A percentile compares a stretch with the other conserved stretches of the same genome.
Evolutionary conservation across 2,329 filamentous ascomycete genomes (phyloP).

Genomic region (Mollisiaceae sp.): DNA sequence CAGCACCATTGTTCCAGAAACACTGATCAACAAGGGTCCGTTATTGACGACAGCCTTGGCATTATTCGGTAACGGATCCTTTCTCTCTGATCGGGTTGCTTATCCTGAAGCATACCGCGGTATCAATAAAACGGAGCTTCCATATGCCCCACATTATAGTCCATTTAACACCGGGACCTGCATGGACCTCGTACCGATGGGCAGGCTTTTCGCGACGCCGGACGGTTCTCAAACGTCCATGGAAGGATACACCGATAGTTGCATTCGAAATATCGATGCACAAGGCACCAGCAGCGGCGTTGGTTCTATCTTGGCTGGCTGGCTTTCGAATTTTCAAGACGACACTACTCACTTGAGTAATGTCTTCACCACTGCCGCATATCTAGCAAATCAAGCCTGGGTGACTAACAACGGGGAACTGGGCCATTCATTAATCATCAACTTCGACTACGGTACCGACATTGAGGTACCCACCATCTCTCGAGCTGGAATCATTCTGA

Average conservation of each 20-base stretch:
- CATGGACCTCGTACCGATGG: neutral
- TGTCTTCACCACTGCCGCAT: neutral
- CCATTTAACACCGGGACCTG: neutral
- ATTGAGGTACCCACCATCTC: neutral
- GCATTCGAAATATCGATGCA: neutral
- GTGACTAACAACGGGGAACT: neutral
- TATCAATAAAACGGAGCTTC: neutral
- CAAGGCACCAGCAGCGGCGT: neutral
- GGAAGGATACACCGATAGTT: neutral
- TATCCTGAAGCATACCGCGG: slow-evolving; percentile 2
- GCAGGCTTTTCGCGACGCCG: neutral
- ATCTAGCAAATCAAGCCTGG: neutral
- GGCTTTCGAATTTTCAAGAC: neutral
- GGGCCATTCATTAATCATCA: neutral
- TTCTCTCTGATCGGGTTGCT: slow-evolving; percentile 9
- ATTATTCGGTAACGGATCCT: slow-evolving; percentile 37
- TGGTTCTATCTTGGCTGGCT: neutral
- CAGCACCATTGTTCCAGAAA: slow-evolving; percentile 1
- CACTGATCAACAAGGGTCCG: slow-evolving; percentile 22
- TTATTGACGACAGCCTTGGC: slow-evolving; percentile 35
- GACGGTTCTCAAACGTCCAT: neutral
- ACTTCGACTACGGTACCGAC: neutral
- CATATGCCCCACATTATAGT: no score
- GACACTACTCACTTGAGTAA: neutral
- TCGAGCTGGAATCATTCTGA: neutral